Base-by-base conservation (phyloP, 2,329 filamentous ascomycete species). In the Fusarium chlamydosporum region DNA sequence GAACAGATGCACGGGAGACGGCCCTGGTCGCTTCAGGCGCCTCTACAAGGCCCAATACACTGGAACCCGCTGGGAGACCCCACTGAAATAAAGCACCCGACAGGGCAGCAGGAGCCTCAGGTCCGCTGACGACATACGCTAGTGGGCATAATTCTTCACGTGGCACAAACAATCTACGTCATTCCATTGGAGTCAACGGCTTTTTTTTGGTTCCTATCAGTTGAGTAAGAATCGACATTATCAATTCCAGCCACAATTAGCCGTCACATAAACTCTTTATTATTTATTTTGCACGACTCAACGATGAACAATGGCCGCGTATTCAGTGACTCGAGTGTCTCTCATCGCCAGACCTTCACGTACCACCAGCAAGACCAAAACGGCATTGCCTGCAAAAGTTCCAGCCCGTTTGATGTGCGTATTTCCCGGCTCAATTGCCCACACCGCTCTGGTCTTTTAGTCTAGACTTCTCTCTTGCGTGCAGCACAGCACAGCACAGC, bases 101-200 rank as follows among this genome's bases (percentile, higher is more conserved):
- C 26, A 31, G 54, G 56, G 9, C 26, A 29, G 18, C 52, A 64
- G 61, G 38, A 65, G 62, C 60, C 61, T 57, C 55, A 62, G 51
- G 56, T 67, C 65, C 65, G 65, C 65, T 69, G 65, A 69, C 60
- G 65, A 61, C 65, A 68, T 69, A 41, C 55, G 65, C 60, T 69
- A 68, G 47, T 45, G 40, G 33, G 23, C 37, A 34, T 46, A 40
- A 40, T 47, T 26, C 55, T 68, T 68, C 65, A 68, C 65, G 65
- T 68, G 65, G 61, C 51, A 27, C 55, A 51, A 51, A 40, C 47
- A 40, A 18, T 41, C 55, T 68, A 68, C 65, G 65, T 69, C 65
- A 68, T 65, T 38, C 16, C 42, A 63, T n/a, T n/a, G n/a, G n/a
- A n/a, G 59, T 45, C 50, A 48, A 60, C 46, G 45, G 38, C 29